Conservation (phyloP, 78 protist genomes). For the Polysphondylium violaceum region DNA sequence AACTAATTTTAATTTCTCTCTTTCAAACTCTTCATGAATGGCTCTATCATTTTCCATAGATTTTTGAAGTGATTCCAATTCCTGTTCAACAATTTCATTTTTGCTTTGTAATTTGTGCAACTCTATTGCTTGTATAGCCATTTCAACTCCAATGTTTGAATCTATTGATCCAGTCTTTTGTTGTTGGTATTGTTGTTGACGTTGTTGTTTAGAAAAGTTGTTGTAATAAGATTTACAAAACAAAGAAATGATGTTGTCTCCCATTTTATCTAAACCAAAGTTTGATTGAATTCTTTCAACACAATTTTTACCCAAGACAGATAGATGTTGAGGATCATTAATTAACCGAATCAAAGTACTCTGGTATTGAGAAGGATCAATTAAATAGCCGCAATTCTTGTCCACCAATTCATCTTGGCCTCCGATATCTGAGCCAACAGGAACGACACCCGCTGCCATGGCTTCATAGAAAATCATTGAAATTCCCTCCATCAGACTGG, state of each 20-base stretch:
- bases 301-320: neutral
- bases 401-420: constrained; percentile 57
- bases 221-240: no score
- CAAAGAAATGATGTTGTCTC: neutral
- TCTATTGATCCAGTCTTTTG: neutral
- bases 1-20: neutral
- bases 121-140: constrained; percentile 36
- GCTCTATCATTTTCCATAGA: constrained; percentile 1
- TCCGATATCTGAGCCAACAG: constrained; percentile 42
- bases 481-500: constrained; percentile 60
- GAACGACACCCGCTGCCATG: constrained; percentile 62
- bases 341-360: constrained; percentile 2
- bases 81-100: no score
- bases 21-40: neutral
- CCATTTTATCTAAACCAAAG: constrained; percentile 35
- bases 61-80: neutral
- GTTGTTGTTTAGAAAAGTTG: no score
- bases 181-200: no score
- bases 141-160: neutral
- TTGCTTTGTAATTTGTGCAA: constrained; percentile 3
- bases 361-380: neutral
- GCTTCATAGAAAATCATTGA: constrained; percentile 66
- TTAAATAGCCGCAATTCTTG: constrained; percentile 2
- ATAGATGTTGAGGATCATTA: constrained; percentile 12
- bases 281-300: neutral